Percentiles rank a stretch among this genome's conserved stretches.
Evolutionary conservation across 768 basidiomycete species (phyloP).

Genomic region (Pulveroboletus sp.): DNA sequence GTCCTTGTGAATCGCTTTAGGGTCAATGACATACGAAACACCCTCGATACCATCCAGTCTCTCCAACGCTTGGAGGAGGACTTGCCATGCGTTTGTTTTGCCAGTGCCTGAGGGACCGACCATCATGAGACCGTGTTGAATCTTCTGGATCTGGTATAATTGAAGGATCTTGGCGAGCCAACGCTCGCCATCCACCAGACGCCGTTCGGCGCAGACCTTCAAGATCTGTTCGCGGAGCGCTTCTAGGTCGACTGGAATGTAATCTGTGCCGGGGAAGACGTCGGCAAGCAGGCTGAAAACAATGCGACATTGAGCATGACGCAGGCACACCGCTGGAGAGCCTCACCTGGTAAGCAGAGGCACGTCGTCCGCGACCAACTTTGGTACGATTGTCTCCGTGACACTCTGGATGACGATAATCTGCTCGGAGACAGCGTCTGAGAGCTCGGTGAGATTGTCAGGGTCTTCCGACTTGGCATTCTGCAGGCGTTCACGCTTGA

Average conservation of each 20-base stretch:
- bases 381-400: constrained; percentile 97
- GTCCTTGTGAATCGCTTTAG: constrained; percentile 99
- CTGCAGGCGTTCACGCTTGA: constrained; percentile 87
- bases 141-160: constrained; percentile 98
- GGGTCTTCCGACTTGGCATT: constrained; percentile 37
- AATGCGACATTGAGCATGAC: not conserved
- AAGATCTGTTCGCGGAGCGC: constrained; percentile 80
- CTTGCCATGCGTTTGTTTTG: constrained; percentile 96
- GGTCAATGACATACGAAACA: constrained; percentile 94
- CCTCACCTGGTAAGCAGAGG: constrained; percentile 85
- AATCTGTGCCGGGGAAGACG: constrained; percentile 95
- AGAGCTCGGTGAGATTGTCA: constrained; percentile 50
- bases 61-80: constrained; percentile 85
- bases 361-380: constrained; percentile 95
- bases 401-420: constrained; percentile 98
- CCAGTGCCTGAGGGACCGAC: constrained; percentile 96
- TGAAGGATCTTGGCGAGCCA: constrained; percentile 97
- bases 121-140: constrained; percentile 99
- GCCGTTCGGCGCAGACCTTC: constrained; percentile 81
- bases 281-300: constrained; percentile 77
- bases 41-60: constrained; percentile 90
- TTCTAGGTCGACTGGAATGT: constrained; percentile 83
- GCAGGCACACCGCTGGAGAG: not conserved
- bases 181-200: constrained; percentile 78
- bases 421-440: constrained; percentile 79